Evolutionary conservation across 805 yeast genomes (phyloP).

Genomic region (Zygoascus flipseniorum): DNA sequence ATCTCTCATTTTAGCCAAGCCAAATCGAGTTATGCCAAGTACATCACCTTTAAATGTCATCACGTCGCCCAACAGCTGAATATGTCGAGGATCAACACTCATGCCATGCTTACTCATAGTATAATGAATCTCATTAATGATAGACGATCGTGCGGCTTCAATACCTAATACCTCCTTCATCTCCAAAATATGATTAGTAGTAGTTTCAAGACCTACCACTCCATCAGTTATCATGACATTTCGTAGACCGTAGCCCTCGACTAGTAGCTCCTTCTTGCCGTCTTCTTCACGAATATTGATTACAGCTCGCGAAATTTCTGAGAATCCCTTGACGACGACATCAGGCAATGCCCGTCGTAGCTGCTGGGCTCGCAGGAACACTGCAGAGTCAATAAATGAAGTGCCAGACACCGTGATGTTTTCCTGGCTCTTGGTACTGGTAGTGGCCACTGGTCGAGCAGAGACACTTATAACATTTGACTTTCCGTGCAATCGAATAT

Average conservation of each 20-base stretch:
- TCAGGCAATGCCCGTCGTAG: conserved; percentile 76
- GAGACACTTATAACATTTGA: conserved; percentile 41
- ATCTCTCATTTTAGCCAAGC: conserved; percentile 97
- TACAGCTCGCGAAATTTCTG: conserved; percentile 91
- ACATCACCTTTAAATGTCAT: conserved; percentile 99
- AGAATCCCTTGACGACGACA: conserved; percentile 86
- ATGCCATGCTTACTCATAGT: conserved; percentile 99
- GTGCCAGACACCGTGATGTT: conserved; percentile 27
- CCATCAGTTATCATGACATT: conserved; percentile 98
- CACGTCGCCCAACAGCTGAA: conserved; percentile 93
- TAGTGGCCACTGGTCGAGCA: conserved; percentile 42
- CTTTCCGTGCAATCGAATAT: conserved; percentile 57
- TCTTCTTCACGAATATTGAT: conserved; percentile 84
- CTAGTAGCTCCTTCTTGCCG: conserved; percentile 76
- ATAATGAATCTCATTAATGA: conserved; percentile 88
- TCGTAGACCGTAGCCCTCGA: conserved; percentile 95
- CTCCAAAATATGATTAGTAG: conserved; percentile 88
- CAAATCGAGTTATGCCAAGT: conserved; percentile 95
- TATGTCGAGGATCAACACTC: conserved; percentile 99
- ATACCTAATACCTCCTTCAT: conserved; percentile 86
- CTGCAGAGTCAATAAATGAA: conserved; percentile 35
- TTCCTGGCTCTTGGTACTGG: conserved; percentile 30
- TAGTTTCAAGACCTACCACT: conserved; percentile 77
- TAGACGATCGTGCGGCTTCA: conserved; percentile 93
- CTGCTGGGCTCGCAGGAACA: conserved; percentile 84